Evolutionary conservation across 768 basidiomycete genomes (phyloP).

Genomic region (Lactifluus subvellereus): DNA sequence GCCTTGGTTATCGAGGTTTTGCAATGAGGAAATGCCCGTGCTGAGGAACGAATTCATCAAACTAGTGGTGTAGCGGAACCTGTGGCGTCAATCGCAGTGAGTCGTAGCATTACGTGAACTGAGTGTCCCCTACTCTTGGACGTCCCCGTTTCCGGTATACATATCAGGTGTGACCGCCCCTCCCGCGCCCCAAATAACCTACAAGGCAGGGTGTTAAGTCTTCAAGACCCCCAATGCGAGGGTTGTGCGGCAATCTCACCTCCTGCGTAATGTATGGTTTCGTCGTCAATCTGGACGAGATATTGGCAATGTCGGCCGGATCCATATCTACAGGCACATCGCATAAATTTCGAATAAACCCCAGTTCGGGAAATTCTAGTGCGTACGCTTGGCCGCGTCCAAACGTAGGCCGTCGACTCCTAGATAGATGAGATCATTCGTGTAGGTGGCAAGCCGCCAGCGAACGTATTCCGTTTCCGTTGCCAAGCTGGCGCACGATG

Average conservation of each 20-base stretch:
- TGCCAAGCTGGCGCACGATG: conserved; percentile 39
- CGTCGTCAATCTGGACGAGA: conserved; percentile 38
- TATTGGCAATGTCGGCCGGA: conserved; percentile 48
- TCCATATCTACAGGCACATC: conserved; percentile 43
- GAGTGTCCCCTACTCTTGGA: conserved; percentile 46
- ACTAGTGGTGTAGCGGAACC: conserved; percentile 54
- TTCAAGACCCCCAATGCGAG: not conserved
- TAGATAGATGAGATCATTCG: conserved; percentile 54
- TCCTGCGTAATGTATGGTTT: conserved; percentile 61
- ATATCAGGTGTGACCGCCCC: conserved; percentile 51
- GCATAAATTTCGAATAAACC: not conserved
- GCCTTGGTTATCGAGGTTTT: conserved; percentile 47
- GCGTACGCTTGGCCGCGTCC: conserved; percentile 59
- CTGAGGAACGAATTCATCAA: conserved; percentile 48
- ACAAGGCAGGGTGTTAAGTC: not conserved
- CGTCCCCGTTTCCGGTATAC: conserved; percentile 54
- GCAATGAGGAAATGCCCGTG: conserved; percentile 45
- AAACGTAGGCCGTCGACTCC: conserved; percentile 58
- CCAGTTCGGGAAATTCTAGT: not conserved
- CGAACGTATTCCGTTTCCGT: conserved; percentile 60
- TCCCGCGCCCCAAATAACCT: conserved; percentile 39
- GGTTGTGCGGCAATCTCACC: conserved; percentile 18
- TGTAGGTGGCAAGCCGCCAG: conserved; percentile 47
- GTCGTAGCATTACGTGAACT: not conserved
- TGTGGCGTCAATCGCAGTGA: conserved; percentile 3